Evolutionary conservation across 495 filamentous ascomycete genomes (phyloP), one percentile per base, ranked within the genome.

Genomic region (Rostrohypoxylon terebratum): DNA sequence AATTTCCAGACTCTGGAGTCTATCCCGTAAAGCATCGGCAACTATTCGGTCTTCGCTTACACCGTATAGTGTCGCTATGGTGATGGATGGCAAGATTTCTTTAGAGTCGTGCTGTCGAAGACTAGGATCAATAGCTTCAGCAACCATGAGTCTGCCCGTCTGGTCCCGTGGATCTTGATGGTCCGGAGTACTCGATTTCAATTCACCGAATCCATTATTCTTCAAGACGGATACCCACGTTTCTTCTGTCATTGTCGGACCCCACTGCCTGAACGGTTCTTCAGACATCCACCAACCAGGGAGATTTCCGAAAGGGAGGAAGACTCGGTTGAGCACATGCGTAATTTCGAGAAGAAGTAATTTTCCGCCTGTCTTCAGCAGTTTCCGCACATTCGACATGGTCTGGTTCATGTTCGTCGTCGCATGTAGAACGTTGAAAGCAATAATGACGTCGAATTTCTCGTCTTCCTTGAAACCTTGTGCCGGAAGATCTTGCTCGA

Each of bases 391-490:
- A 36, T 86, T 83, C 8, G 71, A 60, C 81, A 89, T 83, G 1
- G 85, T 87, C 10, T 79, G 73, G 31, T 75, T 68, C 60, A 87
- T 80, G 8, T 78, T 79, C 25, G 78, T 75, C 1, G 87, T 88
- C 1, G 87, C 83, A 54, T 89, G 88, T 1, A 90, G 68, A 3
- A 85, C 84, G 58, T 87, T 81, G 44, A 78, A 83, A 1, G 86
- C 83, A n/a, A 89, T 72, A 10, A 88, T 79, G 23, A 87, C 47
- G 53, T 89, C 87, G 34, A 84, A 89, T 0, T 67, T 74, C 0
- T 45, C 77, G 0, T 74, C 78, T 13, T 74, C 77, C 1, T 76
- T 77, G 62, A 86, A 88, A 16, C 85, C 86, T 65, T 90, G 86
- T 0, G 53, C 53, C 0, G 66, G 60, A 0, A 82, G 83, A 65